Evolutionary conservation across 257 asterid genomes (phyloP), one percentile per base, ranked within the genome.

Genomic region (Rubia yunnanensis): DNA sequence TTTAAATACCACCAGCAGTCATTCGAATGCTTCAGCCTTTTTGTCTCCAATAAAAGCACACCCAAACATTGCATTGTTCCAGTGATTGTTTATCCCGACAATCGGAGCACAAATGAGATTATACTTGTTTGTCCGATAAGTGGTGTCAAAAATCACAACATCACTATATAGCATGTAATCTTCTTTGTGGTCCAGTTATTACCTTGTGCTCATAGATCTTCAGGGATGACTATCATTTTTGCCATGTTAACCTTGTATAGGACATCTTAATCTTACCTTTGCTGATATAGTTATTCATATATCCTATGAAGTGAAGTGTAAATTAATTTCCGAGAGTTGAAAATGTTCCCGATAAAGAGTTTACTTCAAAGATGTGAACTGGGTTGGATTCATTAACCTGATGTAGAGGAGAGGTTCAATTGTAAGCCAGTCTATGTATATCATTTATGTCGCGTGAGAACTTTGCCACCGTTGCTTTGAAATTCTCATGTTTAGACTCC

Each of bases 141-240:
- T n/a, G n/a, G n/a, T n/a, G n/a, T n/a, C n/a, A n/a, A n/a, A n/a
- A n/a, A n/a, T n/a, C n/a, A n/a, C n/a, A n/a, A n/a, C n/a, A n/a
- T n/a, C n/a, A n/a, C n/a, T n/a, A n/a, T n/a, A n/a, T n/a, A n/a
- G n/a, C n/a, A n/a, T n/a, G n/a, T n/a, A n/a, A n/a, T n/a, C n/a
- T 65, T 50, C 5, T 34, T 26, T 56, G 30, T 41, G 36, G 55
- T 57, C 24, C 54, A 7, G 22, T 34, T 14, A 15, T 63, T 8
- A 60, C 64, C 53, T 14, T 44, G 46, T 52, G 68, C 75, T 17
- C 11, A 24, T 60, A 54, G 35, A 32, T 68, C 10, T 30, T 46
- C 34, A 31, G 11, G 17, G 31, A 54, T 54, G 11, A 55, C 32
- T 31, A 59, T 7, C 32, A 60, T 32, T 27, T 34, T 60, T 60